Conservation (phyloP, 2,329 filamentous ascomycete genomes). For the Aspergillus sp. region DNA sequence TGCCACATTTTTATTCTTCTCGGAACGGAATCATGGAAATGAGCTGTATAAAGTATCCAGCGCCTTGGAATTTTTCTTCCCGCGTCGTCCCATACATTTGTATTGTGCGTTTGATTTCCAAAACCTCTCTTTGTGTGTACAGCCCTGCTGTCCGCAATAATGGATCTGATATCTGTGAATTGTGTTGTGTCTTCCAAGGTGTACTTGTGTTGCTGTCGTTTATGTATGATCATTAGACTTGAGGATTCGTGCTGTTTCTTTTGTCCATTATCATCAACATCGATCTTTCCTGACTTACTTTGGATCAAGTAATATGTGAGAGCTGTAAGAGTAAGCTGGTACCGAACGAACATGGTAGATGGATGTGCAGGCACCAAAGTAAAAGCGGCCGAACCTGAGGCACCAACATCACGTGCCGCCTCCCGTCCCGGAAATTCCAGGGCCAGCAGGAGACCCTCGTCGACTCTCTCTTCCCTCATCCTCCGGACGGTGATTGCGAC, state of each 20-base stretch:
- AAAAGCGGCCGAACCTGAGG: no score
- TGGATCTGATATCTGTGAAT: conserved; percentile 34
- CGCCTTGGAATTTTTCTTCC: conserved; percentile 14
- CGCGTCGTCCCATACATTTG: conserved; percentile 19
- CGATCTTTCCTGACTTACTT: not conserved
- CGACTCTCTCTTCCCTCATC: no score
- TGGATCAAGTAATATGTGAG: not conserved
- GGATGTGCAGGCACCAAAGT: no score
- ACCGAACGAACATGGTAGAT: no score
- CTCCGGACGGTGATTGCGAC: no score
- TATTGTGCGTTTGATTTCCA: conserved; percentile 13
- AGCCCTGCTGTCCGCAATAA: conserved; percentile 32
- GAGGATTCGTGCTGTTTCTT: conserved; percentile 22
- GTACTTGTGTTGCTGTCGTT: conserved; percentile 21
- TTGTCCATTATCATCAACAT: conserved; percentile 1
- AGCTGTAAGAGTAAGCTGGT: no score
- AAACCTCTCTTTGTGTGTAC: conserved; percentile 25
- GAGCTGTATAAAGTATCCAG: conserved; percentile 36
- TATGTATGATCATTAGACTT: conserved; percentile 26
- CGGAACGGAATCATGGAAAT: conserved; percentile 30
- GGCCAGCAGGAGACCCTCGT: no score
- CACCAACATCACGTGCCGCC: not conserved
- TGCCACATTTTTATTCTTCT: conserved; percentile 12
- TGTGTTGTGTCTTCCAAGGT: conserved; percentile 31
- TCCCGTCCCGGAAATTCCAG: not conserved